phyloP scores from a whole-genome alignment of 2,329 filamentous ascomycete genomes.

The Cordyceps militaris region DNA sequence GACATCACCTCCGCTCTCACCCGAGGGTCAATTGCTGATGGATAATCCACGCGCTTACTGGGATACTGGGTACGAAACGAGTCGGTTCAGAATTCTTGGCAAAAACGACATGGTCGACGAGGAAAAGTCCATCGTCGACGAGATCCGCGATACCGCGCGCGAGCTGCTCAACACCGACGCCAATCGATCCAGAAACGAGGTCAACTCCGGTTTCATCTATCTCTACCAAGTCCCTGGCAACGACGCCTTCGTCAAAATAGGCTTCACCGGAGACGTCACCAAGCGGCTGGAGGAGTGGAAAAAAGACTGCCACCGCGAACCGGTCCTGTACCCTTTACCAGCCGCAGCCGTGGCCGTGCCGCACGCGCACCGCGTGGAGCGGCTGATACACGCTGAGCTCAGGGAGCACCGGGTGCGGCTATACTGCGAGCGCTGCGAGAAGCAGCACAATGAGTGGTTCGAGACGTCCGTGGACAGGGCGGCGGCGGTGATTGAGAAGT shows the following conservation, averaged over 20 bases:
- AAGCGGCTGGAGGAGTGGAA: background rate
- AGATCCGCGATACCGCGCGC: background rate
- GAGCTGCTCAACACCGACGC: constrained; percentile 15
- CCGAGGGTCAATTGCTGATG: background rate
- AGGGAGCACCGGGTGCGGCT: background rate
- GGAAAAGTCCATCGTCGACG: background rate
- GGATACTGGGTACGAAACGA: background rate
- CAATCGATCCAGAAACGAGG: constrained; percentile 26
- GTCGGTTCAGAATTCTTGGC: background rate
- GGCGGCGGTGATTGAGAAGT: background rate
- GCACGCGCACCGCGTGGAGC: constrained; percentile 7
- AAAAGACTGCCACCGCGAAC: background rate
- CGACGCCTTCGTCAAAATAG: constrained; percentile 6
- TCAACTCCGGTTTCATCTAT: constrained; percentile 22
- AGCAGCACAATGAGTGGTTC: constrained; percentile 12
- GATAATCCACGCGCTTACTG: background rate
- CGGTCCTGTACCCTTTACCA: background rate
- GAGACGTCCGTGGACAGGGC: background rate
- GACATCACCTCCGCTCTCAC: background rate
- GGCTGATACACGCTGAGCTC: constrained; percentile 11
- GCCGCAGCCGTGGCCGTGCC: background rate
- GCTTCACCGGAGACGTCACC: background rate
- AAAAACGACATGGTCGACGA: background rate
- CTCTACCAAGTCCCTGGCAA: constrained; percentile 9
- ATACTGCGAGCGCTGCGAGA: constrained; percentile 6